These are phyloP conservation scores for Globisporangium canariense DNA, from an alignment of 352 stramenopile genomes.

Conservation along the genomic window DNA sequence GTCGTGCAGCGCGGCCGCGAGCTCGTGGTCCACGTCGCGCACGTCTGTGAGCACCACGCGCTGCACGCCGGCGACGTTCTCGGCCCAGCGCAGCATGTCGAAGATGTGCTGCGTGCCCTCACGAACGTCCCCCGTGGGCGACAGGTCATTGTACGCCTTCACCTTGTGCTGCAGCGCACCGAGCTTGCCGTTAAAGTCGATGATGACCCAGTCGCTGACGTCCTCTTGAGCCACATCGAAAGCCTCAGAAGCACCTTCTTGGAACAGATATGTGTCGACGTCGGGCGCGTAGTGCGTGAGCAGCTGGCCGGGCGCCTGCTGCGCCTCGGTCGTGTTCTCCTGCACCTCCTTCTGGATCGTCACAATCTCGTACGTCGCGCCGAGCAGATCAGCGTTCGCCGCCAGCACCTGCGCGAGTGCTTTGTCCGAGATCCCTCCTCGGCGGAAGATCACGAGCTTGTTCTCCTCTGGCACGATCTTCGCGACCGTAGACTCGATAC, in stretches of 20 bases:
- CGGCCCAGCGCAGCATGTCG: slow-evolving; percentile 79
- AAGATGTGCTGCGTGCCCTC: slow-evolving; percentile 83
- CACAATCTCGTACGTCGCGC: slow-evolving; percentile 55
- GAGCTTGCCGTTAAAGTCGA: slow-evolving; percentile 79
- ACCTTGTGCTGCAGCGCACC: slow-evolving; percentile 39
- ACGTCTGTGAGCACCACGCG: slow-evolving; percentile 72
- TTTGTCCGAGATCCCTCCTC: slow-evolving; percentile 78
- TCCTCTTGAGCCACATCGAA: slow-evolving; percentile 33
- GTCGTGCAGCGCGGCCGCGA: slow-evolving; percentile 75
- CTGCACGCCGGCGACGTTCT: slow-evolving; percentile 66
- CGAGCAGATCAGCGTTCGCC: slow-evolving; percentile 34
- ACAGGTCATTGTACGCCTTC: slow-evolving; percentile 80
- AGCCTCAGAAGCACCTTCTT: slow-evolving; percentile 31
- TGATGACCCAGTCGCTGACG: slow-evolving; percentile 60
- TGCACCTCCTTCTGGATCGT: slow-evolving; percentile 62
- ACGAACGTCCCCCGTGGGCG: slow-evolving; percentile 49
- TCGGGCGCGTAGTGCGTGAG: slow-evolving; percentile 98
- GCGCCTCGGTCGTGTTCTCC: slow-evolving; percentile 59
- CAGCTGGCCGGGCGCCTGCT: slow-evolving; percentile 94
- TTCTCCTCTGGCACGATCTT: slow-evolving; percentile 83
- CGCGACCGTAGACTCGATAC: slow-evolving; percentile 94
- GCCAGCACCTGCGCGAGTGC: slow-evolving; percentile 59
- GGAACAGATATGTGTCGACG: slow-evolving; percentile 87
- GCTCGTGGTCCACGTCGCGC: slow-evolving; percentile 46
- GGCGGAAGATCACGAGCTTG: slow-evolving; percentile 86